Evolutionary conservation across 208 protist genomes (phyloP), one percentile per base, ranked within the genome.

Genomic region (Zelonia costaricensis): DNA sequence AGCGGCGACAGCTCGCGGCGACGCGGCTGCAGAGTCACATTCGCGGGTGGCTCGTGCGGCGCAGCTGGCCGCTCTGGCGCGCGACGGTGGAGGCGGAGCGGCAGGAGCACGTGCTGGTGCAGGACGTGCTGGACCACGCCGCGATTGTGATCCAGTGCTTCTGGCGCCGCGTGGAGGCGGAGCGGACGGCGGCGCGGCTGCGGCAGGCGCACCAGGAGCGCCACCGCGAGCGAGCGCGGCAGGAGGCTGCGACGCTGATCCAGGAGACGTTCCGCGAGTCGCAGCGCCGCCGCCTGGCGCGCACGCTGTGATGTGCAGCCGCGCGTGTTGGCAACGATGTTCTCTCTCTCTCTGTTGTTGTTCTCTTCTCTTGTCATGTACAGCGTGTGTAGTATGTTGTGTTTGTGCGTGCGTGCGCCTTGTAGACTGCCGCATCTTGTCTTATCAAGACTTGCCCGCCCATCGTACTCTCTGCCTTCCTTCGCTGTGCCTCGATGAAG

Each of bases 81-180:
- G 45, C 60, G 15, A 27, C 49, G 4, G 46, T 71, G 22, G 76
- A 58, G 53, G 63, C 64, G 36, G 74, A 76, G 18, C 62, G 60
- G 27, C 67, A 74, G 52, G 42, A 70, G 40, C 42, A 64, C 23
- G 54, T 90, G 44, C 13, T 66, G n/a, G 48, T 74, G 40, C 75
- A 88, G 46, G 82, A 92, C 42, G 46, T 79, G 22, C 59, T 82
- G 47, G 84, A 93, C 63, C 47, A 47, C 30, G 84, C 84, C 5
- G 82, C 85, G 23, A 89, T 86, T 7, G 48, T 74, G 20, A 48
- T 93, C 22, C 90, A 96, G 77, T 82, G 78, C n/a, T 72, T 75
- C 51, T 96, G 90, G 90, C 80, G 90, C 16, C 75, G 76, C 30
- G 47, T 75, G 28, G 27, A 62, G 22, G 70, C 74, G 38, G 69